These are phyloP conservation scores for Aurinia saxatilis DNA, from an alignment of 345 rosid species.

Conservation along the genomic window DNA sequence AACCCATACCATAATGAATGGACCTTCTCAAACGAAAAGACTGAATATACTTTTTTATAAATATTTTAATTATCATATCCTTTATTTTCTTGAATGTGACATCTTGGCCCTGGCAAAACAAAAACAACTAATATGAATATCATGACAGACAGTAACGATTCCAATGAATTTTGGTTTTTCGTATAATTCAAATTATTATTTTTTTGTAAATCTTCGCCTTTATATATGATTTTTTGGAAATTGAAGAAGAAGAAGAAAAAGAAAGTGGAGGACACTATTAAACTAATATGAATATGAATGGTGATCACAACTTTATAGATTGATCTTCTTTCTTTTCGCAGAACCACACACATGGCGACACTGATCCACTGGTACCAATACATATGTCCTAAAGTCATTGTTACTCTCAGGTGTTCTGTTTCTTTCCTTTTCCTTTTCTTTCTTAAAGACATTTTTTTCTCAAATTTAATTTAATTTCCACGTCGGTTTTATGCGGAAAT, in stretches of 20 bases:
- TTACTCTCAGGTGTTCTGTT: conserved; percentile 30
- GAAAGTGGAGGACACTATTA: conserved; percentile 28
- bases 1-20: conserved; percentile 24
- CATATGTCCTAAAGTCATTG: conserved; percentile 23
- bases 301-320: conserved; percentile 19
- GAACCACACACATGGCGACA: conserved; percentile 25
- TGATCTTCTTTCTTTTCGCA: conserved; percentile 10
- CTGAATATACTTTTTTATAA: conserved; percentile 10
- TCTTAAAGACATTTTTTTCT: not conserved
- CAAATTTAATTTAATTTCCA: not conserved
- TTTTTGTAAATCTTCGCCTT: not conserved
- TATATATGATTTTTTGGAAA: not conserved
- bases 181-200: not conserved
- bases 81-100: conserved; percentile 11
- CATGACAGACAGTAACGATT: conserved; percentile 18
- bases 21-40: conserved; percentile 25
- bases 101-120: conserved; percentile 5
- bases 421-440: not conserved
- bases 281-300: not conserved
- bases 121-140: not conserved
- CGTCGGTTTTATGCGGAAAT: not conserved
- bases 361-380: conserved; percentile 4
- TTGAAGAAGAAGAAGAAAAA: conserved; percentile 1
- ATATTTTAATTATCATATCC: not conserved
- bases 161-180: not conserved